phyloP scores from a whole-genome alignment of 2,329 filamentous ascomycete genomes.

The Chalaropsis ovoidea region DNA sequence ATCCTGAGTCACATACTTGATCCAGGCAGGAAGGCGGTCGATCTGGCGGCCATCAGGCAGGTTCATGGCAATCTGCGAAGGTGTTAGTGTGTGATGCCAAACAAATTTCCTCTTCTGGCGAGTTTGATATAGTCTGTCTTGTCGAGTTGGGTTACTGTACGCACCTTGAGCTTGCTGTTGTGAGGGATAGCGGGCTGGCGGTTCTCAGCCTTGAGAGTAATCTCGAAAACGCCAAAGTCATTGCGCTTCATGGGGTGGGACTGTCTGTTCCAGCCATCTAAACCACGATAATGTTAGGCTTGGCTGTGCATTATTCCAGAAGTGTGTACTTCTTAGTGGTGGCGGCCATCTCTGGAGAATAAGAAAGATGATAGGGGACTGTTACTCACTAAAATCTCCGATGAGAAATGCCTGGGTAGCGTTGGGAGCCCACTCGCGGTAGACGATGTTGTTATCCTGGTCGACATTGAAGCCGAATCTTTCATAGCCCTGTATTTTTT shows the following conservation, averaged over 20 bases:
- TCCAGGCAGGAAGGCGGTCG: conserved; percentile 90
- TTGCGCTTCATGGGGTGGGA: conserved; percentile 83
- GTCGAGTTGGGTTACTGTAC: conserved; percentile 23
- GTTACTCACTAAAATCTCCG: conserved; percentile 76
- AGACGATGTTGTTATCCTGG: conserved; percentile 72
- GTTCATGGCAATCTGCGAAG: conserved; percentile 64
- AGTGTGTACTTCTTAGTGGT: not conserved
- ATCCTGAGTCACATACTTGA: conserved; percentile 93
- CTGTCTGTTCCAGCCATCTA: conserved; percentile 76
- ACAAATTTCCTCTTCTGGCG: not conserved
- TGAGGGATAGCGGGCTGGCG: conserved; percentile 75
- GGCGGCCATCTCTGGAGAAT: not conserved
- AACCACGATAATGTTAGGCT: conserved; percentile 14
- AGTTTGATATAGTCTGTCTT: not conserved
- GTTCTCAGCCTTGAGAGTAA: conserved; percentile 60
- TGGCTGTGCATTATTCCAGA: conserved; percentile 7
- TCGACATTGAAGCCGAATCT: conserved; percentile 76
- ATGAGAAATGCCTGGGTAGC: conserved; percentile 74
- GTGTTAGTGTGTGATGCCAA: not conserved
- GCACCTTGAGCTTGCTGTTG: conserved; percentile 90
- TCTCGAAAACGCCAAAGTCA: conserved; percentile 75
- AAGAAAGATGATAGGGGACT: not conserved
- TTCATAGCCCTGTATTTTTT: conserved; percentile 60
- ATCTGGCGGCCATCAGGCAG: conserved; percentile 68
- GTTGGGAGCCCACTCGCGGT: conserved; percentile 95